phyloP scores from a whole-genome alignment of 2,329 filamentous ascomycete species.

The Leptodontidium sp. region DNA sequence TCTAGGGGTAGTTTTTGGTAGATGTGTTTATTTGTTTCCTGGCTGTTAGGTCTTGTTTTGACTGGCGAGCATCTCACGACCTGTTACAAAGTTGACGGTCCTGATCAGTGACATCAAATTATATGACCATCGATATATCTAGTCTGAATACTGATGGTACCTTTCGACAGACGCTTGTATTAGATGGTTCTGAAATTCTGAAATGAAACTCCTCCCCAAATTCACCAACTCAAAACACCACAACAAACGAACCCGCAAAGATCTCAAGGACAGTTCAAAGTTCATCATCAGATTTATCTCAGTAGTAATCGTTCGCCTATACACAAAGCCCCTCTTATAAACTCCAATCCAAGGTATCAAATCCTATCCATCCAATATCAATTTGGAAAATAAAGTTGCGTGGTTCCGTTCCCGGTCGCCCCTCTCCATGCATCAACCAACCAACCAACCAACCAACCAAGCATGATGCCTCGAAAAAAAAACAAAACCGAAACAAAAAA shows the following conservation, averaged over 20 bases:
- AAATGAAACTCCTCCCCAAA: not conserved
- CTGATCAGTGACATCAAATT: no score
- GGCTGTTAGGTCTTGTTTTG: no score
- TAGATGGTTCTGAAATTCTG: no score
- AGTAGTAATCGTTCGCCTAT: conserved; percentile 29
- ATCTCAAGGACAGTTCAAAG: not conserved
- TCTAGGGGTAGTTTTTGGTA: no score
- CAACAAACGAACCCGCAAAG: not conserved
- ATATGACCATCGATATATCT: no score
- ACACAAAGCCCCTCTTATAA: conserved; percentile 35
- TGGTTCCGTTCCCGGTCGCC: conserved; percentile 6
- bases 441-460: conserved; percentile 1
- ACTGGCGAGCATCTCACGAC: no score
- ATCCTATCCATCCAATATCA: conserved; percentile 39
- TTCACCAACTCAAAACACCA: not conserved
- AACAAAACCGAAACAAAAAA: conserved; percentile 20
- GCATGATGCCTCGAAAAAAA: conserved; percentile 28
- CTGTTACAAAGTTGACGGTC: no score
- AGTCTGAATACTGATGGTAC: no score
- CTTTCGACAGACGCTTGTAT: no score
- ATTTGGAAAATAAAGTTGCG: conserved; percentile 35
- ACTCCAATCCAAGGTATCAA: conserved; percentile 42
- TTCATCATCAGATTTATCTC: conserved; percentile 27
- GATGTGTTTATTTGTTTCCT: no score
- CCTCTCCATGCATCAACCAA: conserved; percentile 16